Evolutionary conservation across 2,329 filamentous ascomycete genomes (phyloP).

Genomic region (Trichoderma guizhouense): DNA sequence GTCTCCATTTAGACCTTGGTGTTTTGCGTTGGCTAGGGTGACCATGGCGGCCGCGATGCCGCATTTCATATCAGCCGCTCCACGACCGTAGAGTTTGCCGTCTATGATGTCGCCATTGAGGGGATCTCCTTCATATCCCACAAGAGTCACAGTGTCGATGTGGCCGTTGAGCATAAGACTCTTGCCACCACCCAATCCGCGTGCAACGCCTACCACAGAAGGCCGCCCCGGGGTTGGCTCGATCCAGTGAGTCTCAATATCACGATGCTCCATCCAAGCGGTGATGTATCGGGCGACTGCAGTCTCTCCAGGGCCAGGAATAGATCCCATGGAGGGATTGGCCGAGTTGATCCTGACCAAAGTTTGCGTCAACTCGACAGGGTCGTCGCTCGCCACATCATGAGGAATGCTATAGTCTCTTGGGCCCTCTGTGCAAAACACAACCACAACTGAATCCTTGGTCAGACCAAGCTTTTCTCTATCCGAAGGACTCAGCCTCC

Average conservation of each 20-base stretch:
- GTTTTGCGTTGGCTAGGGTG: constrained; percentile 38
- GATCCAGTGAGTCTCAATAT: constrained; percentile 48
- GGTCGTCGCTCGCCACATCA: constrained; percentile 40
- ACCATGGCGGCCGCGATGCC: constrained; percentile 47
- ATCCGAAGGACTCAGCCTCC: constrained; percentile 40
- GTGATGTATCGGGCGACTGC: constrained; percentile 45
- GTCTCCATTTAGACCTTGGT: constrained; percentile 42
- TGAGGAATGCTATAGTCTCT: constrained; percentile 50
- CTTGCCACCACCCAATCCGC: constrained; percentile 45
- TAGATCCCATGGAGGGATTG: constrained; percentile 41
- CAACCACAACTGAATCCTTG: constrained; percentile 55
- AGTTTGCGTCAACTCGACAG: constrained; percentile 40
- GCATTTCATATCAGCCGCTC: constrained; percentile 50
- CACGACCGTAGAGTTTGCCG: constrained; percentile 44
- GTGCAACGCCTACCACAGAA: constrained; percentile 47
- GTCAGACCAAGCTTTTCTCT: constrained; percentile 37
- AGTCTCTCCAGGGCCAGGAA: constrained; percentile 44
- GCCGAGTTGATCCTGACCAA: constrained; percentile 50
- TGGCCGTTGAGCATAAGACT: constrained; percentile 53
- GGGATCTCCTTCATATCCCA: constrained; percentile 45
- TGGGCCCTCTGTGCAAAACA: constrained; percentile 60
- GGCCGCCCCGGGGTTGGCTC: constrained; percentile 46
- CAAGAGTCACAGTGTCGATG: constrained; percentile 49
- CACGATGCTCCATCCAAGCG: constrained; percentile 50
- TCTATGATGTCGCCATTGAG: constrained; percentile 41